A percentile compares a stretch with the other conserved stretches of the same genome.
These are phyloP conservation scores for Aspergillus texensis DNA, from an alignment of 2,329 filamentous ascomycete species.

Conservation along the genomic window DNA sequence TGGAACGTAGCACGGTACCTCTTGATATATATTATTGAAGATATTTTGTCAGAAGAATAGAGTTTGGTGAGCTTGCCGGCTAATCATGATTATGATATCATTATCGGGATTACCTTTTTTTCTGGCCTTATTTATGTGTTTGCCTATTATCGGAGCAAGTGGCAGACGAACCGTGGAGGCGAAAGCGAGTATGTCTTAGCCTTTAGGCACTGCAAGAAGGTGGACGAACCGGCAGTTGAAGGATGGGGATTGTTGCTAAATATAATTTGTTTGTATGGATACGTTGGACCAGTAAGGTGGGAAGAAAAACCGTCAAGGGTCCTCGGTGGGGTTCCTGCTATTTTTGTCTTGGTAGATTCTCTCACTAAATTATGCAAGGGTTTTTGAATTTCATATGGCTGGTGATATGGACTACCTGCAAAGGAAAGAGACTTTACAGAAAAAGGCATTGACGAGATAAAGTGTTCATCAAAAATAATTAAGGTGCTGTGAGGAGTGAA, in stretches of 20 bases:
- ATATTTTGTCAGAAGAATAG: neutral
- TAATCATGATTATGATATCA: neutral
- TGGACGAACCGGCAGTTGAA: neutral
- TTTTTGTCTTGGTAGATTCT: too few species aligned
- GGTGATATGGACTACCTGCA: neutral
- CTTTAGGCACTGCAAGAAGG: neutral
- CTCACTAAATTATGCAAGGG: neutral
- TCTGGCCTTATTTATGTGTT: neutral
- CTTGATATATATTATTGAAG: neutral
- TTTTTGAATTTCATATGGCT: neutral
- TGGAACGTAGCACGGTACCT: neutral
- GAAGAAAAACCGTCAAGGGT: neutral
- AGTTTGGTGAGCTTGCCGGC: neutral
- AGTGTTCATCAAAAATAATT: neutral
- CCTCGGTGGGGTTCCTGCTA: neutral
- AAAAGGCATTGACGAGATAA: neutral
- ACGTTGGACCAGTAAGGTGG: neutral
- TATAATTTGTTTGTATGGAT: neutral
- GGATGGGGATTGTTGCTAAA: conserved; percentile 1
- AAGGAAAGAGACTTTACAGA: neutral
- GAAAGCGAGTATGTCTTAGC: neutral
- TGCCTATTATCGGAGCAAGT: neutral
- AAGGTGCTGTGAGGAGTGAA: neutral
- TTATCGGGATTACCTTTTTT: neutral
- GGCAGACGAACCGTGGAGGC: neutral